Evolutionary conservation across 345 rosid genomes (phyloP).

Genomic region (Erodium maritimum): DNA sequence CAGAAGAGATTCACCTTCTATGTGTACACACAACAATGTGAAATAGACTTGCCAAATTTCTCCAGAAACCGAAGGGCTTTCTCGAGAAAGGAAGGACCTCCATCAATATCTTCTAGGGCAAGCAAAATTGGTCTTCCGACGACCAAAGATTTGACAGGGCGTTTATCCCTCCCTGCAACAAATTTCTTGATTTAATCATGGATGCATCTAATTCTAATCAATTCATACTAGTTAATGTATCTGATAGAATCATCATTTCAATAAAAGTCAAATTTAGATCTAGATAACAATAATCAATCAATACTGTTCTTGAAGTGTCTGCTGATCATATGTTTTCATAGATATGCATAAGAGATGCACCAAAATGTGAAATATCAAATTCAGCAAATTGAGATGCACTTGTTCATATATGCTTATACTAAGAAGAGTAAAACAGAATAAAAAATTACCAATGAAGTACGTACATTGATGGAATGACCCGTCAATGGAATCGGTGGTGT

Average conservation of each 20-base stretch:
- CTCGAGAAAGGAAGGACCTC: conserved; percentile 97
- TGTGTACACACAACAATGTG: background rate
- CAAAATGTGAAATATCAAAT: background rate
- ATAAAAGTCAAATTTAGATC: too few species aligned
- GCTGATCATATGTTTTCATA: background rate
- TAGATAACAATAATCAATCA: background rate
- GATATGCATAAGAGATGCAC: background rate
- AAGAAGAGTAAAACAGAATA: background rate
- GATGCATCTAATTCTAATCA: too few species aligned
- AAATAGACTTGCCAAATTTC: conserved; percentile 58
- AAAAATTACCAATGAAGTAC: conserved; percentile 17
- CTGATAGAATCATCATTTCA: too few species aligned
- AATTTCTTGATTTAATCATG: background rate
- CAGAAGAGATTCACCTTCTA: background rate
- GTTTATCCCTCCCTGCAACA: conserved; percentile 78
- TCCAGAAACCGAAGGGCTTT: conserved; percentile 95
- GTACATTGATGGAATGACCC: conserved; percentile 75
- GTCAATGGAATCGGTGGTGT: conserved; percentile 58
- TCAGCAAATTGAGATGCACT: background rate
- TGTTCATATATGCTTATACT: too few species aligned
- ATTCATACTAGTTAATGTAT: too few species aligned
- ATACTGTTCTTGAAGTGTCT: background rate
- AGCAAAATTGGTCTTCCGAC: conserved; percentile 98
- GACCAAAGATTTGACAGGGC: conserved; percentile 81
- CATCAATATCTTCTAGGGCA: conserved; percentile 98